These are phyloP conservation scores for Secale cereale DNA, from an alignment of 176 grass and related monocot species.

Conservation along the genomic window DNA sequence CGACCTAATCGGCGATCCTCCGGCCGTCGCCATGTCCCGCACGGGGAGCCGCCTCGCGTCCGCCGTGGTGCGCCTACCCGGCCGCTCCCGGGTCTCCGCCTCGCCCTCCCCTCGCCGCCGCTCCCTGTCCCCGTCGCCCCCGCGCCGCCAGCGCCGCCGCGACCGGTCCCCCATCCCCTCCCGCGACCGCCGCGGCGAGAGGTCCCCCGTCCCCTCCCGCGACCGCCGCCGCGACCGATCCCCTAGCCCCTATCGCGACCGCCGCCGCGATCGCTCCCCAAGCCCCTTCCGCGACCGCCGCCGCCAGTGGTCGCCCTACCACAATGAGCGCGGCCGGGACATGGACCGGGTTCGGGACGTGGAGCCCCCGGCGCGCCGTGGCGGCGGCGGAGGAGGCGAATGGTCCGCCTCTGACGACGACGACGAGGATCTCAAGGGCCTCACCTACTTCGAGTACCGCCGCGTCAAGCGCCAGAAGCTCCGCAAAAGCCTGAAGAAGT, in stretches of 20 bases:
- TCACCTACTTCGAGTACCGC: slow-evolving; percentile 81
- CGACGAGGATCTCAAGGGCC: slow-evolving; percentile 71
- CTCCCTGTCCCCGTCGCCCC: slow-evolving; percentile 29
- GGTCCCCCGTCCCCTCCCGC: slow-evolving; percentile 38
- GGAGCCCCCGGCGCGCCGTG: background rate
- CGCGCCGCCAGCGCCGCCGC: slow-evolving; percentile 36
- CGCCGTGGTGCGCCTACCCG: slow-evolving; percentile 51
- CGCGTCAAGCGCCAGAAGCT: slow-evolving; percentile 80
- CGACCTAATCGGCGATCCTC: slow-evolving; percentile 31
- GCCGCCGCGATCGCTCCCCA: slow-evolving; percentile 9
- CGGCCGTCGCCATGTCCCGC: slow-evolving; percentile 42
- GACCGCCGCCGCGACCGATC: slow-evolving; percentile 18
- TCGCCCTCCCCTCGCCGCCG: slow-evolving; percentile 58
- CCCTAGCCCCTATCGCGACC: slow-evolving; percentile 32
- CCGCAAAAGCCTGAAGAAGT: slow-evolving; percentile 59
- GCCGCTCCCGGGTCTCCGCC: slow-evolving; percentile 67
- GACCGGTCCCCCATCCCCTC: slow-evolving; percentile 27
- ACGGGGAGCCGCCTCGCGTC: slow-evolving; percentile 56
- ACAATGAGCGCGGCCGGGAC: slow-evolving; percentile 26
- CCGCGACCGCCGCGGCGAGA: slow-evolving; percentile 23
- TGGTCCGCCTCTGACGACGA: slow-evolving; percentile 41
- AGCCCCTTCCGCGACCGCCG: slow-evolving; percentile 45
- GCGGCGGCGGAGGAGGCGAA: background rate
- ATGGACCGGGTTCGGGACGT: background rate
- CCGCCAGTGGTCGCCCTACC: slow-evolving; percentile 55